Conservation (phyloP, 2,329 filamentous ascomycete species). For the Nemania serpens region DNA sequence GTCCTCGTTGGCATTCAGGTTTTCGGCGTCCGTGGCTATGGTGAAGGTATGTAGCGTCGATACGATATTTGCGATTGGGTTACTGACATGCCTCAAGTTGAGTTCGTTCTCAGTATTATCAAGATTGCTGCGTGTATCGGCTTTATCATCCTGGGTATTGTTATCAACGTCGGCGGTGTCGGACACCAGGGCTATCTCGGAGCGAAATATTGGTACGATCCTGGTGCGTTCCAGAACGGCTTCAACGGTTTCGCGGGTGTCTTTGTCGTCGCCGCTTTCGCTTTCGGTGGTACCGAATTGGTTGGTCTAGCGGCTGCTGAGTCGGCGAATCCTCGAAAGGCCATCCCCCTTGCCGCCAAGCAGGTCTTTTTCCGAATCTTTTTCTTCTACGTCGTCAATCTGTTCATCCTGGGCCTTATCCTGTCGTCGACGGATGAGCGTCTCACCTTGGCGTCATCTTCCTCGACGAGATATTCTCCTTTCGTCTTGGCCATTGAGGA, state of each 20-base stretch:
- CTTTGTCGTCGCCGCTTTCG: slow-evolving; percentile 57
- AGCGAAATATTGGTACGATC: slow-evolving; percentile 63
- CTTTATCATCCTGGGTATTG: slow-evolving; percentile 67
- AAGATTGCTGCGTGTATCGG: slow-evolving; percentile 63
- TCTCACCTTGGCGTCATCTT: slow-evolving; percentile 46
- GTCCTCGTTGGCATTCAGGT: slow-evolving; percentile 56
- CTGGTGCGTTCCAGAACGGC: slow-evolving; percentile 57
- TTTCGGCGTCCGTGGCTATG: slow-evolving; percentile 62
- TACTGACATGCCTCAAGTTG: slow-evolving; percentile 47
- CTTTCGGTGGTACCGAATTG: slow-evolving; percentile 58
- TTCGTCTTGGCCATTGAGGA: slow-evolving; percentile 58
- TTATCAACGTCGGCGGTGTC: slow-evolving; percentile 62
- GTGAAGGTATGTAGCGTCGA: slow-evolving; percentile 46
- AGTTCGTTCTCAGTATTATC: slow-evolving; percentile 61
- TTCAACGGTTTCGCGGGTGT: slow-evolving; percentile 57
- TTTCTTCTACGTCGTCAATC: slow-evolving; percentile 57
- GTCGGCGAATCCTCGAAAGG: slow-evolving; percentile 52
- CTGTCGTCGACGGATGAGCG: slow-evolving; percentile 49
- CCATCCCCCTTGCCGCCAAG: slow-evolving; percentile 56
- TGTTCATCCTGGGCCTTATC: slow-evolving; percentile 58
- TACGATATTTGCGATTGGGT: slow-evolving; percentile 28
- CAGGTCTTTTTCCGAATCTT: slow-evolving; percentile 60
- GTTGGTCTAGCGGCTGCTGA: slow-evolving; percentile 59
- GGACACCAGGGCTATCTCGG: slow-evolving; percentile 63
- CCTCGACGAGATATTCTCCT: slow-evolving; percentile 53